These are phyloP conservation scores for Biscogniauxia marginata DNA, from an alignment of 2,329 filamentous ascomycete genomes.

Conservation along the genomic window DNA sequence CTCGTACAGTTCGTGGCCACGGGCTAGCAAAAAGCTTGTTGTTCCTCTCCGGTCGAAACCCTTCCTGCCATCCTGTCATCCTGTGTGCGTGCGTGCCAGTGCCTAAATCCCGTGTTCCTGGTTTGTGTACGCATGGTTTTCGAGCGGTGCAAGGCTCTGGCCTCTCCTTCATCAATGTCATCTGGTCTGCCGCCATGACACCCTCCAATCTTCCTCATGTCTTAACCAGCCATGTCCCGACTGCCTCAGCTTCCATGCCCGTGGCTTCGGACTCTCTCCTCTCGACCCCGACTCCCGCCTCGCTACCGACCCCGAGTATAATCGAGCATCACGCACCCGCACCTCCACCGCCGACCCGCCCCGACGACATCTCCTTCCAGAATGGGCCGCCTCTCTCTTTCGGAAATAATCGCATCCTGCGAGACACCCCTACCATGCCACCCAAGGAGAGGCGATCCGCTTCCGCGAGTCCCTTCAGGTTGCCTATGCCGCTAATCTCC, in stretches of 20 bases:
- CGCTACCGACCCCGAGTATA: conserved; percentile 4
- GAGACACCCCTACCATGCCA: conserved; percentile 12
- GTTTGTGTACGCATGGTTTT: conserved; percentile 9
- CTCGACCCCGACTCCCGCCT: conserved; percentile 4
- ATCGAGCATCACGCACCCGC: conserved; percentile 9
- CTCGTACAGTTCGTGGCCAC: conserved; percentile 16
- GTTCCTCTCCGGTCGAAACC: background rate
- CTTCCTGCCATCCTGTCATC: background rate
- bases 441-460: conserved; percentile 21
- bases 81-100: conserved; percentile 3
- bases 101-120: conserved; percentile 1
- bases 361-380: conserved; percentile 6
- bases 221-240: conserved; percentile 5
- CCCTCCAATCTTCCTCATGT: conserved; percentile 11
- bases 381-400: conserved; percentile 12
- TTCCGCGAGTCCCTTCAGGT: conserved; percentile 36
- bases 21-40: conserved; percentile 16
- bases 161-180: conserved; percentile 14
- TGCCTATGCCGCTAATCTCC: conserved; percentile 47
- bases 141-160: conserved; percentile 10
- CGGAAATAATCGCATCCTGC: conserved; percentile 8
- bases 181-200: conserved; percentile 24
- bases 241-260: conserved; percentile 8
- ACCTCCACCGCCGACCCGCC: conserved; percentile 2
- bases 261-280: conserved; percentile 13